Evolutionary conservation across 192 early-diverging fungal genomes (phyloP), one percentile per base, ranked within the genome.

Genomic region (Haplosporangium gracile): DNA sequence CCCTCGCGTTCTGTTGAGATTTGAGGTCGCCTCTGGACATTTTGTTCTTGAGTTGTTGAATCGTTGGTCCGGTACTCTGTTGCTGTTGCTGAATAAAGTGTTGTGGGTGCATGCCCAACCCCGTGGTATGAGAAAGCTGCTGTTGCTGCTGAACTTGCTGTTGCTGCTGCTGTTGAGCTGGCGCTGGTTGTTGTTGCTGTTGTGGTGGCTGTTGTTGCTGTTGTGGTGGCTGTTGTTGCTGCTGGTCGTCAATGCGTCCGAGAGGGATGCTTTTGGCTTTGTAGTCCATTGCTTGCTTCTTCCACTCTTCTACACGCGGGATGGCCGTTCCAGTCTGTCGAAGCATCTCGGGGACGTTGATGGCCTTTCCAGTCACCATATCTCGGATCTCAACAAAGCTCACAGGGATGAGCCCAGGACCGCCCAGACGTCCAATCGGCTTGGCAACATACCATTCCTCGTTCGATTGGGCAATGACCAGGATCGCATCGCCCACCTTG

Each of bases 391-490:
- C 91, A 38, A 96, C 89, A 92, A 94, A 96, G 34, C 93, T 90
- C 11, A 95, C 91, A n/a, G 95, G 95, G 78, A 96, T 95, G 51
- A 96, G 85, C 15, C 95, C 95, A 43, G 95, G 93, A 8, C 91
- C 92, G 26, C 92, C 92, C 7, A 92, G 83, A 38, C 93, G 88
- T 32, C 88, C 88, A 65, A 93, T 92, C 39, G 93, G 93, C 82
- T 94, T 95, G 38, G 93, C 95, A 38, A 96, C 94, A 73, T 93
- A 92, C 95, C 95, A 96, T 77, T 96, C 95, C 15, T 90, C 90
- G 53, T 94, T 95, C 51, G 93, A 94, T 72, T 96, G 94, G 36
- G 95, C 95, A 84, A 96, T 94, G 57, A 96, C 91, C 42, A 95
- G 88, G 75, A 96, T 92, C 10, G 93, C 91, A 75, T 96, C 95